Evolutionary conservation across 2,329 filamentous ascomycete genomes (phyloP), one percentile per base, ranked within the genome.

Genomic region (Pseudogymnoascus sp.): DNA sequence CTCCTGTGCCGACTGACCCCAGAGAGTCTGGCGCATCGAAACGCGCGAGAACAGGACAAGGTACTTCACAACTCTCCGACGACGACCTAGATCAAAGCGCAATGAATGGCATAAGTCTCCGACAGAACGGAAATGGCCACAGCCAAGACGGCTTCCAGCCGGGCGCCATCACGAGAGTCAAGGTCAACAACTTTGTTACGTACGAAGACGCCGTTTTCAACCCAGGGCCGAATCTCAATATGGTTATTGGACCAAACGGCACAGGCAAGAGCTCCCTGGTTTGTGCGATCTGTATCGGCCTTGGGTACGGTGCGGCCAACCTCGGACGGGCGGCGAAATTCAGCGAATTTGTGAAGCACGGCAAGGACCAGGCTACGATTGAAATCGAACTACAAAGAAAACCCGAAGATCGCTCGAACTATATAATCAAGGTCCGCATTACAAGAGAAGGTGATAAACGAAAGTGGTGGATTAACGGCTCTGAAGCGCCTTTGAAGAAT

Each of bases 221-320:
- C 64, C 91, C 92, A 11, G 95, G 95, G 0, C 93, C 95, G 0
- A 93, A 90, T 73, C 76, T 99, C 71, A 99, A 99, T 74, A 97
- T 99, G 93, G 88, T 99, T 62, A 96, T 99, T 69, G 95, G 95
- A 0, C 95, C 95, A n/a, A 99, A 99, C 71, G 95, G 95, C 36
- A 97, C 95, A 0, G 95, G 95, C 63, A 99, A 99, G 77, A 97
- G 93, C 76, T 97, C 95, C 0, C 81, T 99, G 26, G 93, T 99
- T 47, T 99, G 95, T 76, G 95, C 95, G 51, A 96, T 99, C 69
- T 97, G 95, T 72, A 78, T 99, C 12, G 95, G 95, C 2, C 79
- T 99, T 26, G 95, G 95, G 59, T 97, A 89, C 80, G 84, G 86
- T 34, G 86, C 93, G 23, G 85, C 88, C 75, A 85, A 93, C 70